Base-by-base conservation (phyloP, 108 stramenopile species). In the Pseudonitzschia delicatissima region DNA sequence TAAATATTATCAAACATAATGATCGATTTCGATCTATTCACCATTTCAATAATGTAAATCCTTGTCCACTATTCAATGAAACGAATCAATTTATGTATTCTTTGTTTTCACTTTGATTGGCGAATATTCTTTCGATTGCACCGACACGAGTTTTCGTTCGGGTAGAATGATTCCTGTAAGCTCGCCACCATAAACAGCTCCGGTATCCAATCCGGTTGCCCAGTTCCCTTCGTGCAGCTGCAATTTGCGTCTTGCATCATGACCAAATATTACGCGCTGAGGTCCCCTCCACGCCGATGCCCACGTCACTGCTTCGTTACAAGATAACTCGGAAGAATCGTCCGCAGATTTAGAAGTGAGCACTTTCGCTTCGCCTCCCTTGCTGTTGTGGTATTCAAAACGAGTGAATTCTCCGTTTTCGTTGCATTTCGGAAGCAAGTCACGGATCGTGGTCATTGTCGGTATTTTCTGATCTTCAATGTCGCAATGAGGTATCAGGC, bases 161-260 rank as follows among this genome's bases (percentile, higher is more conserved):
- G 94, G 92, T 45, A 96, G 71, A 12, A 93, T 69, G 26, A 90
- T 74, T 1, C 87, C 92, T n/a, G 89, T 93, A 39, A 96, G 68
- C 21, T 70, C 51, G 42, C 83, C 87, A 33, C 96, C 96, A 66
- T 97, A 97, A 18, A 82, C 79, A 55, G 88, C 90, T 5, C 96
- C 96, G 23, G 94, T 88, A 68, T 97, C 96, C 44, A 97, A 74
- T 5, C 96, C 96, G 32, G 86, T 87, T 32, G 93, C 93, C 61
- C 27, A 60, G n/a, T n/a, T n/a, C 25, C 37, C 9, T 28, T 63
- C 72, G 64, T 82, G 74, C 39, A 50, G 40, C 58, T 95, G 94
- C 28, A 95, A 60, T 36, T 93, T 93, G 32, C 94, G 68, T 53
- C 68, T 69, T 32, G 96, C 96, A 72, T 97, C 94, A 71, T 97